Evolutionary conservation across 305 asterid species (phyloP).

Genomic region (Salvia sclarea): DNA sequence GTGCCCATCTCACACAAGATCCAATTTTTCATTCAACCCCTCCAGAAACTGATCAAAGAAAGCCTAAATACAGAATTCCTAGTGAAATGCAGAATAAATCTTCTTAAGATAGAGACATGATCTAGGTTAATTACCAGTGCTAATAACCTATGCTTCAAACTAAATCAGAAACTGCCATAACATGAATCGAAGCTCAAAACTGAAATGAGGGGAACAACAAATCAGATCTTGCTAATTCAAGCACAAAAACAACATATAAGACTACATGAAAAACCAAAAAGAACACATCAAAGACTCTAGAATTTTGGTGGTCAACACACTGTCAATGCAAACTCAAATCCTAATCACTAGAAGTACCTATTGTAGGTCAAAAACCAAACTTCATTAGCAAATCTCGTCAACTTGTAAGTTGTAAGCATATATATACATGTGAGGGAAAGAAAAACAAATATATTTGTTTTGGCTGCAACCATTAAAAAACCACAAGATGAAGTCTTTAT

Average conservation of each 20-base stretch:
- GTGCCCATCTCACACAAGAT: not conserved
- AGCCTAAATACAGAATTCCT: not conserved
- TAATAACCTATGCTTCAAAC: conserved; percentile 7
- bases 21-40: not conserved
- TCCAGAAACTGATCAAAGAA: not conserved
- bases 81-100: not conserved
- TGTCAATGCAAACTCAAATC: conserved; percentile 7
- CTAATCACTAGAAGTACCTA: not conserved
- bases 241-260: not conserved
- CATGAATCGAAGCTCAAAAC: not conserved
- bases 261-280: not conserved
- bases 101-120: not conserved
- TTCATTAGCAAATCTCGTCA: conserved; percentile 11
- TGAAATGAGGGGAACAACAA: not conserved
- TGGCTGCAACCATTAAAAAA: not conserved
- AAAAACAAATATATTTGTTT: not conserved
- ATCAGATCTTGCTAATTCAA: conserved; percentile 5
- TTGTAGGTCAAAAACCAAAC: conserved; percentile 1
- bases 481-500: not conserved
- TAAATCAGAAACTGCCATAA: not conserved
- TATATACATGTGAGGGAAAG: not conserved
- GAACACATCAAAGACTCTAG: not conserved
- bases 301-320: not conserved
- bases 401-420: not conserved
- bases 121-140: not conserved